Conservation (phyloP, 1,139 yeast genomes). For the Pichia sp. region DNA sequence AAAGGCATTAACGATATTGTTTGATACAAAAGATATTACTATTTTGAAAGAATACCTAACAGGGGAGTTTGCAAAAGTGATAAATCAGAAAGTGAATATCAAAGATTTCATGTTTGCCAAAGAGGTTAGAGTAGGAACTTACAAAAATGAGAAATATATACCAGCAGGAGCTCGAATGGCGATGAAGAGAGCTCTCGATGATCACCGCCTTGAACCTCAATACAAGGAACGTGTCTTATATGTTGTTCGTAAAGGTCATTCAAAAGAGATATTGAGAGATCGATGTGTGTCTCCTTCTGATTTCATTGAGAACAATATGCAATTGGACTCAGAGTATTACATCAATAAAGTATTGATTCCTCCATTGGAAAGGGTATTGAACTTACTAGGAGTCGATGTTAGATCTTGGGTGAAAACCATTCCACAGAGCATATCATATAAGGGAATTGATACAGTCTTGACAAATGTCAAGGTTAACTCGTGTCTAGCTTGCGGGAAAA, state of each 20-base stretch:
- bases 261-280: conserved; percentile 64
- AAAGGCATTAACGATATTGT: conserved; percentile 55
- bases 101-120: conserved; percentile 90
- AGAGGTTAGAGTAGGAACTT: conserved; percentile 79
- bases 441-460: conserved; percentile 6
- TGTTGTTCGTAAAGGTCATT: conserved; percentile 62
- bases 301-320: conserved; percentile 39
- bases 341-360: conserved; percentile 79
- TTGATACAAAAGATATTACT: conserved; percentile 68
- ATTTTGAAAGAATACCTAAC: conserved; percentile 57
- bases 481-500: conserved; percentile 8
- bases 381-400: conserved; percentile 75
- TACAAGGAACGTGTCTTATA: conserved; percentile 86
- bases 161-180: conserved; percentile 94
- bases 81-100: conserved; percentile 52
- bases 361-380: conserved; percentile 79
- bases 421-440: conserved; percentile 36
- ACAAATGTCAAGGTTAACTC: conserved; percentile 4
- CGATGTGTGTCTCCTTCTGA: conserved; percentile 77
- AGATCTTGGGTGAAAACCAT: conserved; percentile 71
- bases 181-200: conserved; percentile 50
- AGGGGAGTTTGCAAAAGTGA: conserved; percentile 59
- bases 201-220: conserved; percentile 75
- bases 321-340: conserved; percentile 76
- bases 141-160: conserved; percentile 59